Base-by-base conservation (phyloP, 306 rosid genomes). In the Morella rubra region DNA sequence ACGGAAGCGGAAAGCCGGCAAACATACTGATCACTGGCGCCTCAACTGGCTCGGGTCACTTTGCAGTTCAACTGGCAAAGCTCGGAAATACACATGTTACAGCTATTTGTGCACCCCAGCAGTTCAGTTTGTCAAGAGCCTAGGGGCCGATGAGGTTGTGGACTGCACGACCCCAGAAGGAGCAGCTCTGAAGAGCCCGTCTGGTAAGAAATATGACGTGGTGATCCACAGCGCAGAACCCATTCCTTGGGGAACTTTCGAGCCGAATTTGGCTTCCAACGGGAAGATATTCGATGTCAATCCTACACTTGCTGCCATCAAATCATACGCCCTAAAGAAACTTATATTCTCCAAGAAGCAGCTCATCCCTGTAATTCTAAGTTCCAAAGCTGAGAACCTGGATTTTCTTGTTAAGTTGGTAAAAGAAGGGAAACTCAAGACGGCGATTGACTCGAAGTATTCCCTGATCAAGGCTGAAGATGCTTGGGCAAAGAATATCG, bases 111-210 rank as follows among this genome's bases (percentile, higher is more conserved):
- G 97, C 91, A 1, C 89, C 91, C 12, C 89, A 92, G 18, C 85
- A 91, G 27, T 88, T 15, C 86, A 84, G 45, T 54, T 92, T 14
- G 93, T 90, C 58, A 83, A 81, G 86, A 76, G 84, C 83, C 71
- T 87, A 70, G 91, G 96, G 1, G 97, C 93, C 19, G 93, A 92
- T 72, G 96, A 88, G 88, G 88, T 92, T 78, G 86, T 92, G 49
- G 96, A 92, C 85, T 87, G 86, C 79, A 88, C 51, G 64, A 84
- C 90, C 22, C 90, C 90, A 18, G 90, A 86, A 19, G 91, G 93
- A 56, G 87, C 73, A 46, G 80, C 93, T 24, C 77, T 89, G 8
- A 86, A 47, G 81, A 88, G 97, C 77, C 90, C 91, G 14, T 91
- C 91, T 1, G 93, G 90, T 59, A 80, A 40, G 80, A 89, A 88